Evolutionary conservation across 257 asterid genomes (phyloP), one percentile per base, ranked within the genome.

Genomic region (Salvia miltiorrhiza): DNA sequence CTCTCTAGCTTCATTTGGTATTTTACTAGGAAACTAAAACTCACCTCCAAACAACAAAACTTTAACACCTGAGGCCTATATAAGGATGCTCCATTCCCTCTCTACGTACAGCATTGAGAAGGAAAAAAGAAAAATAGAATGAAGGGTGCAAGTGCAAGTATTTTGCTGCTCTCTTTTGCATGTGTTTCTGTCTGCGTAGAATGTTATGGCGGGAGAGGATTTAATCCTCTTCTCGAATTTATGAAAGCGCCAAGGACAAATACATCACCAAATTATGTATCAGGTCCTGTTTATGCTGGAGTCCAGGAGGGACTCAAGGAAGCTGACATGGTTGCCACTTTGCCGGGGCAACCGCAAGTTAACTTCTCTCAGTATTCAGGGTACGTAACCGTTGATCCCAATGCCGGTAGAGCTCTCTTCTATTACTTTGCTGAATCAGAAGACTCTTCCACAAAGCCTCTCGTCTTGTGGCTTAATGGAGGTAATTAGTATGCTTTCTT

Each of bases 381-480:
- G 21, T 77, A 77, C 33, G 75, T 80, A 1, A 80, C 82, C 2
- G 76, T 80, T 3, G 85, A 80, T 73, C 82, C 79, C 3, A 19
- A 41, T 0, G 85, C 79, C 0, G 78, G 82, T 1, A 57, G 82
- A n/a, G 82, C 85, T 9, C 73, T 77, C 5, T 80, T 80, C 52
- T 80, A 80, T 50, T 80, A 80, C 53, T 80, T 80, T 39, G 62
- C 74, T 0, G 85, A 80, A 50, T 52, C 82, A 2, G 70, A 73
- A n/a, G 72, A 73, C 63, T 41, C 80, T 53, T 59, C 82, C 16
- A 45, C 35, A 37, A 74, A 74, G 43, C 85, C 85, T 44, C 80
- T 80, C 7, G 85, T 80, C 19, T 40, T 80, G 59, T 80, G 85
- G 82, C 75, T 80, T 1, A 80, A 80, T 65, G 84, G 84, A 69